A percentile compares a stretch with the other conserved stretches of the same genome.
phyloP scores from a whole-genome alignment of 495 filamentous ascomycete genomes.

The Aspergillus bertholletiae region DNA sequence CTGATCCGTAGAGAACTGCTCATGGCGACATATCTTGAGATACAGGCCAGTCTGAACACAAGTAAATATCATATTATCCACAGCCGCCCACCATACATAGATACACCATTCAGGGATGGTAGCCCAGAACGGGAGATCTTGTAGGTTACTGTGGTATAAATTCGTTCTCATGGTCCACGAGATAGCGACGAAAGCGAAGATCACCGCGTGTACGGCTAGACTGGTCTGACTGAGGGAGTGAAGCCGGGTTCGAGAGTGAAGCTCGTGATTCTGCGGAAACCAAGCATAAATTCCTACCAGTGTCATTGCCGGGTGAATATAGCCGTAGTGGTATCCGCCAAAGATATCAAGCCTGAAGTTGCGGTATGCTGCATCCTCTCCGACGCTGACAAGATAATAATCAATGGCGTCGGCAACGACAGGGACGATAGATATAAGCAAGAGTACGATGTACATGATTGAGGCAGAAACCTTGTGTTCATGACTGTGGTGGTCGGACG shows the following conservation, averaged over 20 bases:
- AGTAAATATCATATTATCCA: background rate
- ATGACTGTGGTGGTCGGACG: background rate
- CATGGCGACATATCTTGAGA: background rate
- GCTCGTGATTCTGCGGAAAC: background rate
- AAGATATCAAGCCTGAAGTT: background rate
- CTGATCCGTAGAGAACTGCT: background rate
- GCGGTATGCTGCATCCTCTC: background rate
- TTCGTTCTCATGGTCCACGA: conserved; percentile 2
- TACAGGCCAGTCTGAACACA: background rate
- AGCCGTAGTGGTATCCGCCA: background rate
- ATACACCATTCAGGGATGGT: background rate
- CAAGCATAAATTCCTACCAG: background rate
- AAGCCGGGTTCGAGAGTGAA: background rate
- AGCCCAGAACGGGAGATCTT: background rate
- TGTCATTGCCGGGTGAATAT: background rate
- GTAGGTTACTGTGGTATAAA: background rate
- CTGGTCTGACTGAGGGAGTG: background rate
- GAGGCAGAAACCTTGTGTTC: background rate
- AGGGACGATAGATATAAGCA: background rate
- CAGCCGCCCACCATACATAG: background rate
- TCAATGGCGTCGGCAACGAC: background rate
- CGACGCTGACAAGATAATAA: background rate
- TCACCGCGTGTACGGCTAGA: background rate
- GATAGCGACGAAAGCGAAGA: background rate
- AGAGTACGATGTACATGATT: background rate